A percentile compares a stretch with the other conserved stretches of the same genome.
phyloP scores from a whole-genome alignment of 495 filamentous ascomycete species.

The Mycothermus thermophilus region DNA sequence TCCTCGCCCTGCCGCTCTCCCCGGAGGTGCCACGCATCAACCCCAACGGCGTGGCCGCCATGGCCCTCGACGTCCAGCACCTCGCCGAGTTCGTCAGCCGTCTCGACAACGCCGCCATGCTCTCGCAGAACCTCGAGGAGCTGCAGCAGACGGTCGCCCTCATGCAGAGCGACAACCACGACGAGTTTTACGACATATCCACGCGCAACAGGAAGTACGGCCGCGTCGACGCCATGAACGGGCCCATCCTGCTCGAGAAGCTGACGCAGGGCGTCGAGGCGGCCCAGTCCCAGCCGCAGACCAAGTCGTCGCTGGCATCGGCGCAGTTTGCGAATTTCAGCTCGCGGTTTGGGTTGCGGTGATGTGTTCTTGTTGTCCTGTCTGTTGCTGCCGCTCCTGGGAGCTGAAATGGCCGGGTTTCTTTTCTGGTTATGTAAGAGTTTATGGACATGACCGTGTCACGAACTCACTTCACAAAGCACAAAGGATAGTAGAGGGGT shows the following conservation, averaged over 20 bases:
- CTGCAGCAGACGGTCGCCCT: slow-evolving; percentile 77
- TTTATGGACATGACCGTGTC: too few species aligned
- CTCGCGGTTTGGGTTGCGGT: slow-evolving; percentile 58
- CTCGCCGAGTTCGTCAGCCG: slow-evolving; percentile 73
- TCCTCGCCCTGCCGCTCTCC: slow-evolving; percentile 74
- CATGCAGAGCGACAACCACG: slow-evolving; percentile 75
- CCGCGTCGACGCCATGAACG: slow-evolving; percentile 78
- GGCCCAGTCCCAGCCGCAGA: too few species aligned
- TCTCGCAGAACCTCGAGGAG: slow-evolving; percentile 79
- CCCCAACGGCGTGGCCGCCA: slow-evolving; percentile 64
- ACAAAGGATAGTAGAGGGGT: too few species aligned
- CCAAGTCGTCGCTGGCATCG: too few species aligned
- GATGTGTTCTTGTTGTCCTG: slow-evolving; percentile 6
- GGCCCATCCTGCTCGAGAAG: slow-evolving; percentile 68
- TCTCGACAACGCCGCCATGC: slow-evolving; percentile 60
- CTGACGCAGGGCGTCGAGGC: too few species aligned
- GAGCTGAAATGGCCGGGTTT: too few species aligned
- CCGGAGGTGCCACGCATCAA: slow-evolving; percentile 72
- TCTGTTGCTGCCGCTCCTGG: too few species aligned
- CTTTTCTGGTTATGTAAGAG: too few species aligned
- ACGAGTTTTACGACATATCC: slow-evolving; percentile 86
- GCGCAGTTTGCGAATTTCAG: slow-evolving; percentile 52
- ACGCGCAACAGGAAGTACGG: slow-evolving; percentile 84
- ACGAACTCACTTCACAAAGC: too few species aligned
- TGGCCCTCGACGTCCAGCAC: slow-evolving; percentile 70